Conservation (phyloP, 441 rosid species). For the Pelargonium myrrhifolium region DNA sequence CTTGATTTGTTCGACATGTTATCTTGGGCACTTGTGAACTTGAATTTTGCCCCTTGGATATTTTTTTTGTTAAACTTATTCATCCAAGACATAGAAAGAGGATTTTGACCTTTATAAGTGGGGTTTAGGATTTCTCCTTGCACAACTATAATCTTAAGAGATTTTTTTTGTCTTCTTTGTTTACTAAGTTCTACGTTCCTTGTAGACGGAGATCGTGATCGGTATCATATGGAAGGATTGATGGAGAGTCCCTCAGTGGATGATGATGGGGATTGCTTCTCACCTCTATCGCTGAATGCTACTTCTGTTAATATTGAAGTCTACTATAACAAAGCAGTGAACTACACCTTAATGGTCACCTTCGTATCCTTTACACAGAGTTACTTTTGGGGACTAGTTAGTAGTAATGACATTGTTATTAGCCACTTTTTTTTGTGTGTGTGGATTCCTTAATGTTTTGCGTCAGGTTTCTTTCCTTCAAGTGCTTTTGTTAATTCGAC, state of each 20-base stretch:
- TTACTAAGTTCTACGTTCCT: constrained; percentile 15
- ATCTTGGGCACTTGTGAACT: no score
- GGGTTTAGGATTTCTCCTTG: no score
- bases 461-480: constrained; percentile 84
- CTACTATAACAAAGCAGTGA: constrained; percentile 96
- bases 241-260: constrained; percentile 94
- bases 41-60: no score
- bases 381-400: constrained; percentile 9
- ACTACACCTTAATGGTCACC: constrained; percentile 96
- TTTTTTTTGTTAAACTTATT: no score
- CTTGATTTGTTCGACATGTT: no score
- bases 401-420: background rate
- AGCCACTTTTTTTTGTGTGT: constrained; percentile 9
- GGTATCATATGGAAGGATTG: constrained; percentile 73
- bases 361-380: constrained; percentile 74
- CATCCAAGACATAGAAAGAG: no score
- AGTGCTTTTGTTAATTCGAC: constrained; percentile 86
- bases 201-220: constrained; percentile 69
- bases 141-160: background rate
- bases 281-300: constrained; percentile 75
- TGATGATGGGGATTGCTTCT: constrained; percentile 89
- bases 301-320: constrained; percentile 91
- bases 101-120: no score
- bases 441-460: constrained; percentile 50
- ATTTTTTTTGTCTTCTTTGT: background rate